A percentile compares a stretch with the other conserved stretches of the same genome.
Conservation (phyloP, 139 green algal species). For the Coelastrella sp. region DNA sequence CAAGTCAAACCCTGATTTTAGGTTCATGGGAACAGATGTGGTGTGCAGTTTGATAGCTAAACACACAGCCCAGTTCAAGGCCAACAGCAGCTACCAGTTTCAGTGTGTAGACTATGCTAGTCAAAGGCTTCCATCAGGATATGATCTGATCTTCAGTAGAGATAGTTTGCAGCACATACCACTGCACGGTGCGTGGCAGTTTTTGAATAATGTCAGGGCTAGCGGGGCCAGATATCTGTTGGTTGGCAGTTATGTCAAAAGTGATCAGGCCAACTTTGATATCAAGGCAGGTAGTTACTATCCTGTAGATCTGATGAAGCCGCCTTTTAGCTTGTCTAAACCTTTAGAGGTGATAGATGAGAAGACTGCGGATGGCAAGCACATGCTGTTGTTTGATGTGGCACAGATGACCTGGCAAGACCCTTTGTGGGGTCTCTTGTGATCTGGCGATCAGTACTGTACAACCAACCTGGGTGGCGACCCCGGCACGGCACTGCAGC, state of each 20-base stretch:
- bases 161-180: slow-evolving; percentile 53
- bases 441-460: neutral
- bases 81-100: slow-evolving; percentile 17
- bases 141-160: slow-evolving; percentile 46
- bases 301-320: slow-evolving; percentile 31
- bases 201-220: slow-evolving; percentile 39
- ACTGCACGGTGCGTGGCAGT: neutral
- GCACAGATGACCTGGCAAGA: neutral
- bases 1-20: neutral
- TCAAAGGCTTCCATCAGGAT: slow-evolving; percentile 40
- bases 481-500: too few species aligned
- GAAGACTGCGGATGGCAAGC: slow-evolving; percentile 32
- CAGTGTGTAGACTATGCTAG: slow-evolving; percentile 42
- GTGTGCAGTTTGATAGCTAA: slow-evolving; percentile 22
- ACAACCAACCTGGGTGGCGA: too few species aligned
- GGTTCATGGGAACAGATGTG: slow-evolving; percentile 46
- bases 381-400: slow-evolving; percentile 48
- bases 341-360: slow-evolving; percentile 46
- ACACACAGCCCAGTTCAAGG: neutral
- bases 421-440: neutral
- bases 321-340: slow-evolving; percentile 12
- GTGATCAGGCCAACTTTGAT: neutral
- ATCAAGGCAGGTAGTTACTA: slow-evolving; percentile 29
- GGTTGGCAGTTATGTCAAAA: slow-evolving; percentile 48
- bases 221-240: slow-evolving; percentile 50